Evolutionary conservation across 805 yeast species (phyloP), one percentile per base, ranked within the genome.

Genomic region (Suhomyces kilbournensis): DNA sequence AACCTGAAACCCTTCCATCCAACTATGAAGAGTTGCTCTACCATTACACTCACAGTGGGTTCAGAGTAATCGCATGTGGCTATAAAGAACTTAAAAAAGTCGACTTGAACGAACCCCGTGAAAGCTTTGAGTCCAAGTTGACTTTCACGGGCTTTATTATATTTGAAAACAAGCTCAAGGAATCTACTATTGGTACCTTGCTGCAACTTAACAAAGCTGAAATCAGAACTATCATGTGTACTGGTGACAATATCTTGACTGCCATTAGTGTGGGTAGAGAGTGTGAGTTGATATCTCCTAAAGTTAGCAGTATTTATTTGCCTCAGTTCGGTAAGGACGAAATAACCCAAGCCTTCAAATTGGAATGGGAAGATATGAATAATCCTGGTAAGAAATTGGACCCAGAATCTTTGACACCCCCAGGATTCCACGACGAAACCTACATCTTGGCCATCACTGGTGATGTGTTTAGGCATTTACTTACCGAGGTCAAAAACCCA

Each of bases 41-140:
- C 61, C 78, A 85, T 53, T 94, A 94, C 66, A 94, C 99, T 0
- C 98, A 91, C 65, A 82, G 84, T 47, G 99, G 99, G 0, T 90
- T 85, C 66, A 83, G 99, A 64, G 97, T 94, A 1, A 94, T 94
- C 69, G 98, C 97, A 0, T 86, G 96, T 67, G 98, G 97, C 1
- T 80, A 83, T 47, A 90, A 86, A 62, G 65, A 56, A 77, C 49
- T 74, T 68, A 48, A 47, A 8, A 32, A 32, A 14, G 49, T 22
- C 2, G 34, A 15, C 32, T 7, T 25, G 5, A 50, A 32, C 10
- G 44, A 47, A 5, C 46, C 77, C 2, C 80, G 99, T 58, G 86
- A 79, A 14, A 80, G 77, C 20, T 82, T 86, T 17, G 99, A 94
- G 67, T 64, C 76, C 4, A 80, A 84, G 40, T 71, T 94, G 60